Base-by-base conservation (phyloP, 768 basidiomycete genomes). In the Suillus alpinus region DNA sequence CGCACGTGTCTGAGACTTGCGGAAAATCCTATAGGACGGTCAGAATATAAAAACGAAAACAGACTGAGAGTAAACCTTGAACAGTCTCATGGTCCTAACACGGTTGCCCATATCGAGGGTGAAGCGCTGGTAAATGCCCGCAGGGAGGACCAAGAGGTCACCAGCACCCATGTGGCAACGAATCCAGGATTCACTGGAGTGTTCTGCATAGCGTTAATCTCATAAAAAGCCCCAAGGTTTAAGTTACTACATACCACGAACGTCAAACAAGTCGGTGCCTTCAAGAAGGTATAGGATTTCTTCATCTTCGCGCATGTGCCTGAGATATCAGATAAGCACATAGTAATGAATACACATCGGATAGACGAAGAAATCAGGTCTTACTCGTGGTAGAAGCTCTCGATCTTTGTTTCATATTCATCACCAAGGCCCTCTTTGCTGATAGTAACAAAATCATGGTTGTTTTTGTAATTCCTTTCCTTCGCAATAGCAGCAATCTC, bases 271-370 rank as follows among this genome's bases (percentile, higher is more conserved):
- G 0, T 94, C 95, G 40, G 84, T 86, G n/a, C 95, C 95, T 29
- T 49, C 47, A 9, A 49, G 47, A 66, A 95, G 86, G 67, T 92
- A 98, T 8, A 95, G 81, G 68, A 95, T 96, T 75, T 98, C 95
- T 69, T 98, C 95, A 67, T 97, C 95, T 73, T 97, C 94, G 67
- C 97, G 95, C 80, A 98, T 83, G 67, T 97, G 94, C 67, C 92
- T 92, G 65, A 31, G 0, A 26, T 31, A 13, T 26, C 20, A 14
- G 43, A 10, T 14, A 26, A 26, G 9, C 3, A 26, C 3, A 26
- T 26, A 16, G 7, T 16, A 26, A 26, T 47, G 46, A 47, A 26
- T 47, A 29, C 26, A 29, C 2, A 16, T 18, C 47, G 4, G 26
- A 49, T 7, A 8, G 8, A 94, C 14, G 41, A 23, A 31, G 20